Conservation (phyloP, 1,284 basidiomycete genomes). For the Takashimella tepidaria region DNA sequence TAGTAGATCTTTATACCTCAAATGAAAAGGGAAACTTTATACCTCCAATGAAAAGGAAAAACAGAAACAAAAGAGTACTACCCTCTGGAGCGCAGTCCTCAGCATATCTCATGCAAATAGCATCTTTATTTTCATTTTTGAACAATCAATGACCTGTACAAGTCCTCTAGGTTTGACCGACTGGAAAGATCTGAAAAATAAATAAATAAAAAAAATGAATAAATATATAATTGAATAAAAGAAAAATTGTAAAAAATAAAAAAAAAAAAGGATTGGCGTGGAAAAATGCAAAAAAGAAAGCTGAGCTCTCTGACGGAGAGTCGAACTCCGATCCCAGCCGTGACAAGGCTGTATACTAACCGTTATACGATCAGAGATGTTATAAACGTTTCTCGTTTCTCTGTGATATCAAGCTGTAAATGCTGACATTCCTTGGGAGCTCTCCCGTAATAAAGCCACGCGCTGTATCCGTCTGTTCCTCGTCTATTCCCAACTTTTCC, state of each 20-base stretch:
- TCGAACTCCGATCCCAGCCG: conserved; percentile 26
- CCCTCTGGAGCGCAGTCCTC: background rate
- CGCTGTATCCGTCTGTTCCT: background rate
- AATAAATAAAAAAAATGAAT: background rate
- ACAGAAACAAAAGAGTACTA: too few species aligned
- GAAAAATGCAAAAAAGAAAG: conserved; percentile 11
- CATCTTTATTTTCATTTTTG: background rate
- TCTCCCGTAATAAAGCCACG: background rate
- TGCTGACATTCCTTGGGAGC: too few species aligned
- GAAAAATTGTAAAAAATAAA: background rate
- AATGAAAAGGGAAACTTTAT: too few species aligned
- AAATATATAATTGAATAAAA: background rate
- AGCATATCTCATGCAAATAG: background rate
- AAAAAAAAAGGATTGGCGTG: too few species aligned
- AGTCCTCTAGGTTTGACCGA: too few species aligned
- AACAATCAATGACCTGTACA: too few species aligned
- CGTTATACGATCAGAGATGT: conserved; percentile 26
- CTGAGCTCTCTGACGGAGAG: conserved; percentile 22
- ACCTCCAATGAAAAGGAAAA: background rate
- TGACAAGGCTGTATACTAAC: conserved; percentile 30
- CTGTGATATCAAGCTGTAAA: background rate
- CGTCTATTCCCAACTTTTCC: background rate
- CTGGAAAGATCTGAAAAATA: too few species aligned
- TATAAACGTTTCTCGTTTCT: background rate
- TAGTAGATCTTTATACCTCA: too few species aligned